Evolutionary conservation across 768 basidiomycete genomes (phyloP), one percentile per base, ranked within the genome.

Genomic region (Tylopilus sp.): DNA sequence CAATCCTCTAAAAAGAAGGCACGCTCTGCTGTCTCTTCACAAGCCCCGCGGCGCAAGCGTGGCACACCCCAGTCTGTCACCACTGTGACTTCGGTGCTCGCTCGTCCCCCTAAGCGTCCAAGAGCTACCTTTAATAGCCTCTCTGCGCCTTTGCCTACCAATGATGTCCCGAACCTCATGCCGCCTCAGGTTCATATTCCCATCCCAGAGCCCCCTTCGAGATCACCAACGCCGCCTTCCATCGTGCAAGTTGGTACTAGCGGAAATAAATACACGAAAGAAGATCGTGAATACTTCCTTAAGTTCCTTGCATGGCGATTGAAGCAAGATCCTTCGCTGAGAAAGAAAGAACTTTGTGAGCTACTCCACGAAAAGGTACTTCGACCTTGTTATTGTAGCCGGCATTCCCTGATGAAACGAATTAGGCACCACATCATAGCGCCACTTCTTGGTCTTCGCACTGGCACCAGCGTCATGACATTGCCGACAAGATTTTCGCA

Each of bases 181-280:
- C 73, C 82, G 6, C 83, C 83, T n/a, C 78, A 85, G 59, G 73
- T 79, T 42, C 77, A 81, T 42, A 71, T 85, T 48, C 77, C 73
- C 55, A 71, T 83, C 28, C 86, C 85, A 6, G 72, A 74, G 8
- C 81, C 83, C 13, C 85, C 86, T 1, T 81, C 81, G 20, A 80
- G 84, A 41, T 81, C 82, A n/a, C 87, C 87, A 1, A 80, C 75
- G 3, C 86, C 87, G 21, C 87, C 86, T 7, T 76, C 74, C 9
- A 65, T 65, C 49, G 62, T 82, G 23, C 70, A 82, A 40, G 59
- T 63, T 35, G 69, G 68, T 47, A 75, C 72, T 12, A 68, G 76
- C 49, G 83, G 85, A 44, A 77, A 85, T 55, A 81, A 70, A 64
- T 89, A 83, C 59, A 88, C 86, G 2, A 69, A 75, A 22, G 82